phyloP scores from a whole-genome alignment of 2,329 filamentous ascomycete genomes.

The Fusarium tjaetaba region DNA sequence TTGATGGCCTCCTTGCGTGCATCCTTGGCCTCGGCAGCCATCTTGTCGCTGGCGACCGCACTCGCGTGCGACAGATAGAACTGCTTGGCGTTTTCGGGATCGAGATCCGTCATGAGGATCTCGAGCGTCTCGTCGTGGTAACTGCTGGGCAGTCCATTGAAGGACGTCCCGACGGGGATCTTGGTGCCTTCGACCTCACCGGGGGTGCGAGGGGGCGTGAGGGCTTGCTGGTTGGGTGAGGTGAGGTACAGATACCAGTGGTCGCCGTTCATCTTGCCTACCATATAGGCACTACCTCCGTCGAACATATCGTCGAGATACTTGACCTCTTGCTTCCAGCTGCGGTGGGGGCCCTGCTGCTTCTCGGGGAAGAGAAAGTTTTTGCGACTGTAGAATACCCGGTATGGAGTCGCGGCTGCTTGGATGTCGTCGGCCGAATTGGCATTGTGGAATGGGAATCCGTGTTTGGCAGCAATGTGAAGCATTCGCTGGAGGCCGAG shows the following conservation, averaged over 20 bases:
- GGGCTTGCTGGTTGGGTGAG: slow-evolving; percentile 77
- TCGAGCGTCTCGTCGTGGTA: slow-evolving; percentile 79
- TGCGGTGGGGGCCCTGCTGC: slow-evolving; percentile 92
- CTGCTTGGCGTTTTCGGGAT: slow-evolving; percentile 74
- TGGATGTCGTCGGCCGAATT: slow-evolving; percentile 72
- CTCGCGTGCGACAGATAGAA: slow-evolving; percentile 79
- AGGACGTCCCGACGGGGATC: slow-evolving; percentile 61
- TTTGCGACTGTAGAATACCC: slow-evolving; percentile 99
- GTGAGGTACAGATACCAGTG: slow-evolving; percentile 99
- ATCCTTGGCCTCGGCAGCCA: slow-evolving; percentile 73
- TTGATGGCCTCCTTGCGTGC: slow-evolving; percentile 69
- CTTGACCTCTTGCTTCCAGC: slow-evolving; percentile 96
- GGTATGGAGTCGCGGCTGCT: slow-evolving; percentile 86
- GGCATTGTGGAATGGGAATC: slow-evolving; percentile 85
- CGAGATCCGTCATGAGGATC: slow-evolving; percentile 77
- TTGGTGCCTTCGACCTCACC: slow-evolving; percentile 60
- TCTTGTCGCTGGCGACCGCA: slow-evolving; percentile 86
- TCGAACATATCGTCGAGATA: slow-evolving; percentile 92
- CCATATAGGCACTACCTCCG: slow-evolving; percentile 97
- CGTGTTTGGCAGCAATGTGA: slow-evolving; percentile 86
- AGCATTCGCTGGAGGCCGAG: slow-evolving; percentile 90
- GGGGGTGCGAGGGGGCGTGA: slow-evolving; percentile 87
- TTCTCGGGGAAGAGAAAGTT: slow-evolving; percentile 97
- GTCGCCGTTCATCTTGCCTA: slow-evolving; percentile 99
- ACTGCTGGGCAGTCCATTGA: slow-evolving; percentile 56